phyloP scores from a whole-genome alignment of 1,284 basidiomycete genomes.

The Austroboletus niveus region DNA sequence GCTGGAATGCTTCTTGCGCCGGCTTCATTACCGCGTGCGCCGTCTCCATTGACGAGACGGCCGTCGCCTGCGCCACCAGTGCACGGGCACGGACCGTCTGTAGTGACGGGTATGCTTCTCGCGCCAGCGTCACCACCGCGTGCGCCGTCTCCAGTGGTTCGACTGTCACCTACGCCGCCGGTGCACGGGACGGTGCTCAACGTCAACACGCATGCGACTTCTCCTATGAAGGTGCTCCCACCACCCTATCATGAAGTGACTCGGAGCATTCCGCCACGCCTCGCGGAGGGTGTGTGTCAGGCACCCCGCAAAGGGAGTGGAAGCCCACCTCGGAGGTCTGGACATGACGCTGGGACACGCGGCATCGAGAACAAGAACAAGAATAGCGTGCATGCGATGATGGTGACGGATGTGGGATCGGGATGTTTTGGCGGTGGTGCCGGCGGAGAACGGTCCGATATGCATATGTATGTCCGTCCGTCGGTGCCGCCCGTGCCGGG shows the following conservation, averaged over 20 bases:
- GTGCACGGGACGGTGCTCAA: conserved; percentile 2
- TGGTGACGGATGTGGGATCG: not conserved
- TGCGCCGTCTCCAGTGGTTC: no score
- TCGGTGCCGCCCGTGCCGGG: not conserved
- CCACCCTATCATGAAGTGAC: conserved; percentile 22
- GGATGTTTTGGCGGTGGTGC: conserved; percentile 1
- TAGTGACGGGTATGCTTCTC: not conserved
- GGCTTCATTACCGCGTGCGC: conserved; percentile 4
- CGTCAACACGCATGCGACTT: conserved; percentile 9
- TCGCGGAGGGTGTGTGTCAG: conserved; percentile 26
- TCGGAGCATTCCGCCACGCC: conserved; percentile 15
- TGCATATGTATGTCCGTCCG: conserved; percentile 1
- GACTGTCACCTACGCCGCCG: no score
- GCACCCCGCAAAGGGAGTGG: conserved; percentile 9
- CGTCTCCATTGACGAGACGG: conserved; percentile 16
- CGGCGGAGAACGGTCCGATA: conserved; percentile 1
- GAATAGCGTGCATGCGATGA: not conserved
- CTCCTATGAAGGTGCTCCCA: conserved; percentile 12
- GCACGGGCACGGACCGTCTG: conserved; percentile 7
- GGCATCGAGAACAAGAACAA: not conserved
- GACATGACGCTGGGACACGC: conserved; percentile 5
- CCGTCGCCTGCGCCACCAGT: conserved; percentile 14
- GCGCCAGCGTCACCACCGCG: no score
- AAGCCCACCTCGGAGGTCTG: conserved; percentile 21
- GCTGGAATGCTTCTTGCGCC: conserved; percentile 15